phyloP scores from a whole-genome alignment of 2,329 filamentous ascomycete genomes.

The Sclerotinia sclerotiorum region DNA sequence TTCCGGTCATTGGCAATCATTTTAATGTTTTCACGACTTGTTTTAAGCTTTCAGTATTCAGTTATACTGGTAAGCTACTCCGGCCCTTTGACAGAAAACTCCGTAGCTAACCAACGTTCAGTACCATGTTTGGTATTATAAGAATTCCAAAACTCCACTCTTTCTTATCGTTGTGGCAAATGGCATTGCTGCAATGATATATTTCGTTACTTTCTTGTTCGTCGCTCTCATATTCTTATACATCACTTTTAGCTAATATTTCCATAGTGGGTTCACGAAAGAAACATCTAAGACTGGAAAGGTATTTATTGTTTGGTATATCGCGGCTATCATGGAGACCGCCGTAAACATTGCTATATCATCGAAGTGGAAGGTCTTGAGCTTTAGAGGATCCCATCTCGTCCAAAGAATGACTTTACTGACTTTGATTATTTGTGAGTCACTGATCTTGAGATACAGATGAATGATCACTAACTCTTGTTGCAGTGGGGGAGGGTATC shows the following conservation, averaged over 20 bases:
- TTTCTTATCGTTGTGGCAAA: constrained; percentile 25
- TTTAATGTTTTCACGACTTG: constrained; percentile 42
- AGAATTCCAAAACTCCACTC: constrained; percentile 28
- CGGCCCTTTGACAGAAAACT: neutral
- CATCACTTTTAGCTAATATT: neutral
- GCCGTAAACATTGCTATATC: constrained; percentile 32
- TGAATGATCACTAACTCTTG: neutral
- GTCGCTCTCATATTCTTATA: neutral
- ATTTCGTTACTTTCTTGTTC: constrained; percentile 31
- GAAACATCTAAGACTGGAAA: constrained; percentile 5
- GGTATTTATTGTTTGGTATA: constrained; percentile 27
- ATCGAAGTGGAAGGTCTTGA: constrained; percentile 41
- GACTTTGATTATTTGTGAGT: constrained; percentile 52
- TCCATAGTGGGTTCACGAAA: neutral
- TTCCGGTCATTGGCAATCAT: constrained; percentile 36
- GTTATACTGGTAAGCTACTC: constrained; percentile 6
- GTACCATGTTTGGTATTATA: constrained; percentile 32
- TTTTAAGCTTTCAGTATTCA: constrained; percentile 43
- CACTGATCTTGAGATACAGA: neutral
- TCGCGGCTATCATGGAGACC: constrained; percentile 32
- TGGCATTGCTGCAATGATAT: constrained; percentile 32
- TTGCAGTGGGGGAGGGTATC: constrained; percentile 32
- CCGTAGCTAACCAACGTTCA: constrained; percentile 15
- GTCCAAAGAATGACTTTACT: constrained; percentile 59
- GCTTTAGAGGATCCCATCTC: constrained; percentile 57